A percentile compares a stretch with the other conserved stretches of the same genome.
These are phyloP conservation scores for Ascochyta rabiei DNA, from an alignment of 2,329 filamentous ascomycete genomes.

Conservation along the genomic window DNA sequence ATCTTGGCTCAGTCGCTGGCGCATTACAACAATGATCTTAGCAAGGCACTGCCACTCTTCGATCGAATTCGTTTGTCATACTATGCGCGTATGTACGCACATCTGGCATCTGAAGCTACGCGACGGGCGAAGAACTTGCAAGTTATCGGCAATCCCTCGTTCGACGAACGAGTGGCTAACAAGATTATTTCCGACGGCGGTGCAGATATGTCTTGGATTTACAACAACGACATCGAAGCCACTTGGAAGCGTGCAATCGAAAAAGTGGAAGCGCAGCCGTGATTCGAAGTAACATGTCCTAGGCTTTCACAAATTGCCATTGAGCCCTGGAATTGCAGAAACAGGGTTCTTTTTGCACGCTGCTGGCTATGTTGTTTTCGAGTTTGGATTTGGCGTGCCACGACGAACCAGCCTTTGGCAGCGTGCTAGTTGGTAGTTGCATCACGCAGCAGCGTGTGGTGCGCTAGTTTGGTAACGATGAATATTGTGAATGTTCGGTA, in stretches of 20 bases:
- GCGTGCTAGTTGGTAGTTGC: background rate
- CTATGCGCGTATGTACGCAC: constrained; percentile 50
- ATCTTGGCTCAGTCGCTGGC: constrained; percentile 47
- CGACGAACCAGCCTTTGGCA: background rate
- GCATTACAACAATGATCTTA: constrained; percentile 23
- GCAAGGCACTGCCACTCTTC: constrained; percentile 47
- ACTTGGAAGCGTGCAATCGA: constrained; percentile 35
- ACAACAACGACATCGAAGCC: constrained; percentile 51
- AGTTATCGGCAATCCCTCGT: constrained; percentile 24
- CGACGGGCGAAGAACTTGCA: constrained; percentile 7
- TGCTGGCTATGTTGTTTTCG: too few relatives aligned
- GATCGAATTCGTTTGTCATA: constrained; percentile 50
- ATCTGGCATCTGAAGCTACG: constrained; percentile 32
- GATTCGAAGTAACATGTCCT: background rate
- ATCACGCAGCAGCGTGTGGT: too few relatives aligned
- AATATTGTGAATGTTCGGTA: too few relatives aligned
- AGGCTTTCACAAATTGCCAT: too few relatives aligned
- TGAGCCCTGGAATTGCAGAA: too few relatives aligned
- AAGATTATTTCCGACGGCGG: constrained; percentile 43
- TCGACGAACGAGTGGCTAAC: constrained; percentile 35
- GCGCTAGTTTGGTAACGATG: too few relatives aligned
- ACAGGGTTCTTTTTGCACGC: too few relatives aligned
- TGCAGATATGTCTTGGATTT: constrained; percentile 50
- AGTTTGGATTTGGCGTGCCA: too few relatives aligned
- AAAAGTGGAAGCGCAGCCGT: background rate